A percentile compares a stretch with the other conserved stretches of the same genome.
phyloP scores from a whole-genome alignment of 176 grass and related monocot genomes.

The Bothriochloa decipiens region DNA sequence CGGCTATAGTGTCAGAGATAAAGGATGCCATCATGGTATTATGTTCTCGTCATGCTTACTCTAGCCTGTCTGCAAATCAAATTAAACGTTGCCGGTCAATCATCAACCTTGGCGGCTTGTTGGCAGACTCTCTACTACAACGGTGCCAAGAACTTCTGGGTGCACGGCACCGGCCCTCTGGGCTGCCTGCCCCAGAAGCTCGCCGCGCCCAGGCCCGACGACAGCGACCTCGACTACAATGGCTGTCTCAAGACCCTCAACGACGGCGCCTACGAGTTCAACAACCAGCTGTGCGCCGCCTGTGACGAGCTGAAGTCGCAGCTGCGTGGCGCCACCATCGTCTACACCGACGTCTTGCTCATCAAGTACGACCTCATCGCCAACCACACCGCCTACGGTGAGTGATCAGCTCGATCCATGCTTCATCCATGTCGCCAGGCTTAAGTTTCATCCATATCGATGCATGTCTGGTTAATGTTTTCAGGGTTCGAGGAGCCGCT shows the following conservation, averaged over 20 bases:
- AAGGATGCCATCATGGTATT: conserved; percentile 55
- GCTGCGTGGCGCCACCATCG: conserved; percentile 52
- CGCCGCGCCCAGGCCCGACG: conserved; percentile 35
- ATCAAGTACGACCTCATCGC: conserved; percentile 66
- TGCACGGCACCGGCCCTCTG: conserved; percentile 58
- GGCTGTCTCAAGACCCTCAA: conserved; percentile 61
- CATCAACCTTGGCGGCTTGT: not conserved
- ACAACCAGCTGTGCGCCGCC: conserved; percentile 38
- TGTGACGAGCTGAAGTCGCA: conserved; percentile 44
- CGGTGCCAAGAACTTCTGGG: conserved; percentile 66
- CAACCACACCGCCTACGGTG: conserved; percentile 57
- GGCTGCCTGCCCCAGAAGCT: conserved; percentile 71
- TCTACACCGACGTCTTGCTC: conserved; percentile 54
- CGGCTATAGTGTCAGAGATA: conserved; percentile 55
- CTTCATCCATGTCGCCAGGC: too few species aligned
- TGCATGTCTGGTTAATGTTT: too few species aligned
- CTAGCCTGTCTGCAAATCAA: too few species aligned
- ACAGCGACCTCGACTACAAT: conserved; percentile 48
- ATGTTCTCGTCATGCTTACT: too few species aligned
- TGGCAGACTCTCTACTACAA: conserved; percentile 49
- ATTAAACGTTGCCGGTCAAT: too few species aligned
- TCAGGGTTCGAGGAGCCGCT: conserved; percentile 64
- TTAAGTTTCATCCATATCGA: too few species aligned
- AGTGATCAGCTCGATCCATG: too few species aligned
- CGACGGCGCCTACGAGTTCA: conserved; percentile 52